Evolutionary conservation across 225 moss, liverwort and hornwort genomes (phyloP), one percentile per base, ranked within the genome.

Genomic region (Thuidium tamariscinum): DNA sequence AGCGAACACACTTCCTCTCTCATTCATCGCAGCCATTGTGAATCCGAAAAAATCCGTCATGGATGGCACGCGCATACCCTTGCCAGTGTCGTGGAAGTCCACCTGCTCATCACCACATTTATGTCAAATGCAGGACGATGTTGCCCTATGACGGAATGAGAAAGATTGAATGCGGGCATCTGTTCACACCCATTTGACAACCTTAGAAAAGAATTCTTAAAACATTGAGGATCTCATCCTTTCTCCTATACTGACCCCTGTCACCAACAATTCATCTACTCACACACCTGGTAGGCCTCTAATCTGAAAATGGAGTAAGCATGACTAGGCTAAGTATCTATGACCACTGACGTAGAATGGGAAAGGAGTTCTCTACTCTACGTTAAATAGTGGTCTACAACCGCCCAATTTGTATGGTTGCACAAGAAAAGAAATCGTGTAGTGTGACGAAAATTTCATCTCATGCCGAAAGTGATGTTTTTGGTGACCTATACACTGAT

Each of bases 21-120:
- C 94, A 80, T 95, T 92, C 83, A 99, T 89, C 8, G 98, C 97
- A 66, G 97, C 98, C 96, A 99, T 96, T 13, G 98, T 99, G 66
- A 96, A 99, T 46, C 98, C 98, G 83, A 92, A 96, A 75, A 94
- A 97, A 86, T 99, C 98, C 7, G 94, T 94, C 94, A 97, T 92
- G 5, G 96, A 92, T 79, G 98, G 94, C 89, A 97, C 95, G 8
- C 98, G 96, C 89, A 94, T 94, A 41, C 97, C 95, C 73, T 79
- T 92, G 79, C 95, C 89, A 22, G 94, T 96, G 64, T 99, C 98
- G 77, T 97, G 98, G 82, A 99, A 97, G 68, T 99, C 98, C 91
- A 99, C 98, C 98, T 99, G 86, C 78, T 42, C 88, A 67, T 56
- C 48, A 81, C 30, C 66, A 87, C 75, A n/a, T 75, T 77, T 65